These are phyloP conservation scores for Fomitopsis pinicola DNA, from an alignment of 1,284 basidiomycete genomes.

Conservation along the genomic window DNA sequence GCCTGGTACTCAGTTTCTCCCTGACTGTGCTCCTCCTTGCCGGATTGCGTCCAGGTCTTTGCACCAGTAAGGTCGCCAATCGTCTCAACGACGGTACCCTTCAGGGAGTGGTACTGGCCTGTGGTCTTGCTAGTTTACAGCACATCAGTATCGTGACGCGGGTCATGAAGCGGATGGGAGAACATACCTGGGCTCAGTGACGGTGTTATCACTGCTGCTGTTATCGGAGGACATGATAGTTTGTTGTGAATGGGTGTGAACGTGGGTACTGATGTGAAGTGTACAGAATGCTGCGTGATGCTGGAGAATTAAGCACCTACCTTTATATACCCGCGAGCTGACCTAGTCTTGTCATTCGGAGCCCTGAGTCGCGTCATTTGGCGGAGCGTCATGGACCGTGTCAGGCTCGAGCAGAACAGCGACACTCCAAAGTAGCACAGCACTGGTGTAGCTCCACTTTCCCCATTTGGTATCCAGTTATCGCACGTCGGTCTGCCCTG, in stretches of 20 bases:
- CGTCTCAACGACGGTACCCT: constrained; percentile 59
- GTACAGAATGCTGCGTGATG: not conserved
- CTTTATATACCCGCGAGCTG: not conserved
- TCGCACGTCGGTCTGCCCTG: not conserved
- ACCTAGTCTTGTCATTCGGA: not conserved
- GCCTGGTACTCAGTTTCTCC: constrained; percentile 62
- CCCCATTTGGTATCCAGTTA: not conserved
- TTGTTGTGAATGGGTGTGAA: not conserved
- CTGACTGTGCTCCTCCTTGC: constrained; percentile 62
- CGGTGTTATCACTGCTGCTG: constrained; percentile 5
- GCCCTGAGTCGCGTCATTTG: not conserved
- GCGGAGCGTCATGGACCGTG: not conserved
- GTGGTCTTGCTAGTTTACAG: constrained; percentile 47
- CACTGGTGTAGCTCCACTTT: not conserved
- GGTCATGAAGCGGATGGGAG: not conserved
- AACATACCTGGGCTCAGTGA: constrained; percentile 17
- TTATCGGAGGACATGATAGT: constrained; percentile 1
- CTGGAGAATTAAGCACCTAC: not conserved
- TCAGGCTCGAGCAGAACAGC: not conserved
- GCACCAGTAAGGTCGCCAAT: constrained; percentile 48
- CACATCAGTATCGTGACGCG: not conserved
- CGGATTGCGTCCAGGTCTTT: constrained; percentile 45
- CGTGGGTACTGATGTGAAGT: not conserved
- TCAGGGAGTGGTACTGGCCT: constrained; percentile 59
- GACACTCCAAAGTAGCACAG: not conserved